A percentile compares a stretch with the other conserved stretches of the same genome.
These are phyloP conservation scores for Tilletiopsis washingtonensis DNA, from an alignment of 1,284 basidiomycete genomes.

Conservation along the genomic window DNA sequence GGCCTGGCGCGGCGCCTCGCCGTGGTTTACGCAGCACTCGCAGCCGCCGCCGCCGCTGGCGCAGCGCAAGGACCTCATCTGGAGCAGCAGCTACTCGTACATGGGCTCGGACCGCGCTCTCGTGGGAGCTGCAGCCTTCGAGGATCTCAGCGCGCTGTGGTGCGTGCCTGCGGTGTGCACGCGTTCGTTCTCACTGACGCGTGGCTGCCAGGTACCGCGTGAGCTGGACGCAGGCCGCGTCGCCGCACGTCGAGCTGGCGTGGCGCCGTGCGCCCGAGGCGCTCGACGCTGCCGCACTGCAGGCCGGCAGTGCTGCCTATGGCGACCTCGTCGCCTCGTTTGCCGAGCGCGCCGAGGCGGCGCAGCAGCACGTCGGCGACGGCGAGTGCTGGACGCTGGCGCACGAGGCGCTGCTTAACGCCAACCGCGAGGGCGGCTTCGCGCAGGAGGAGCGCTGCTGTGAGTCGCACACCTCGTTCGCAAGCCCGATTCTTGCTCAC, in stretches of 20 bases:
- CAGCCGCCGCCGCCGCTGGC: too few species aligned
- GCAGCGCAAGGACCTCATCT: too few species aligned
- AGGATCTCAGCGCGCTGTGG: conserved; percentile 1
- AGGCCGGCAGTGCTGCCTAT: not conserved
- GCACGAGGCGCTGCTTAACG: conserved; percentile 1
- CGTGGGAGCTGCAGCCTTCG: not conserved
- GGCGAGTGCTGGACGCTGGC: conserved; percentile 11
- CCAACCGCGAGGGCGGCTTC: not conserved
- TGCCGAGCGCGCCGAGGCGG: conserved; percentile 1
- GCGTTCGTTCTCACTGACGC: too few species aligned
- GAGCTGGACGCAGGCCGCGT: too few species aligned
- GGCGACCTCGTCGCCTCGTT: conserved; percentile 5
- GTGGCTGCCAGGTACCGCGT: too few species aligned
- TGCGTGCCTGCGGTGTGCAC: too few species aligned
- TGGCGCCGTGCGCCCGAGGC: not conserved
- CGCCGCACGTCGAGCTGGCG: not conserved
- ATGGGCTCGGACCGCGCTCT: not conserved
- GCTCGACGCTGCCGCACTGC: not conserved
- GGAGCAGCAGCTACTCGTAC: too few species aligned
- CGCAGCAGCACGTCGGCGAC: conserved; percentile 1
- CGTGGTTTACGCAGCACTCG: too few species aligned
- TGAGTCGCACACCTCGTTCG: too few species aligned
- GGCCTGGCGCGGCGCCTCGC: too few species aligned
- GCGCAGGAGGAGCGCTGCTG: not conserved
- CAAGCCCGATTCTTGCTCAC: too few species aligned